These are phyloP conservation scores for Trichoderma afroharzianum DNA, from an alignment of 2,329 filamentous ascomycete genomes.

Conservation along the genomic window DNA sequence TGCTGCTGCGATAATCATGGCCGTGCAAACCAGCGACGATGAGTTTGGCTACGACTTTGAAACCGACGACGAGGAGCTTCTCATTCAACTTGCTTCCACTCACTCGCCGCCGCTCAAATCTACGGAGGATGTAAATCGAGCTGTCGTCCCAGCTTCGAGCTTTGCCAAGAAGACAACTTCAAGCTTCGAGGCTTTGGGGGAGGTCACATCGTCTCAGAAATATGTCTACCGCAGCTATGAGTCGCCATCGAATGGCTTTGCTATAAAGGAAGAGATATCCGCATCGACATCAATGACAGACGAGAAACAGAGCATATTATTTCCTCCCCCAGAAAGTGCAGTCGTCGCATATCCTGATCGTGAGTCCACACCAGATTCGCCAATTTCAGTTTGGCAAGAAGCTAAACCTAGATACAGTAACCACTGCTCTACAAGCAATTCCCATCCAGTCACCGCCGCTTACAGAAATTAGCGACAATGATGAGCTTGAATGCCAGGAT, in stretches of 20 bases:
- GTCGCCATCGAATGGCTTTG: not conserved
- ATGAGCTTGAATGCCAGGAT: slow-evolving; percentile 27
- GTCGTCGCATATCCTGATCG: slow-evolving; percentile 50
- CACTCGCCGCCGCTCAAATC: slow-evolving; percentile 7
- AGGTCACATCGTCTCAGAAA: not conserved
- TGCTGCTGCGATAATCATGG: slow-evolving; percentile 11
- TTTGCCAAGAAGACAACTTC: not conserved
- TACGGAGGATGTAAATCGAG: not conserved
- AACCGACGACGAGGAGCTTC: slow-evolving; percentile 43
- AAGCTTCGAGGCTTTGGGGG: not conserved
- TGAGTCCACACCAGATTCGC: slow-evolving; percentile 34
- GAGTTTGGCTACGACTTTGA: slow-evolving; percentile 48
- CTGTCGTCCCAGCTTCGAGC: not conserved
- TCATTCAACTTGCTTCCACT: slow-evolving; percentile 33
- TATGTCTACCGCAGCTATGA: not conserved
- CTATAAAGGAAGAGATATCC: not conserved
- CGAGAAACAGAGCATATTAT: slow-evolving; percentile 3
- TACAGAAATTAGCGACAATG: slow-evolving; percentile 21
- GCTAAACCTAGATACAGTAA: slow-evolving; percentile 53
- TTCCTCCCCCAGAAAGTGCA: slow-evolving; percentile 22
- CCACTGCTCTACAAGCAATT: slow-evolving; percentile 36
- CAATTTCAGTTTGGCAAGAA: accelerated
- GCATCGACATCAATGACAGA: not conserved
- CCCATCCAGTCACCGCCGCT: slow-evolving; percentile 16
- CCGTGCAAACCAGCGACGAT: slow-evolving; percentile 33